A percentile compares a stretch with the other conserved stretches of the same genome.
Conservation (phyloP, 2,329 filamentous ascomycete genomes). For the Fusarium armeniacum region DNA sequence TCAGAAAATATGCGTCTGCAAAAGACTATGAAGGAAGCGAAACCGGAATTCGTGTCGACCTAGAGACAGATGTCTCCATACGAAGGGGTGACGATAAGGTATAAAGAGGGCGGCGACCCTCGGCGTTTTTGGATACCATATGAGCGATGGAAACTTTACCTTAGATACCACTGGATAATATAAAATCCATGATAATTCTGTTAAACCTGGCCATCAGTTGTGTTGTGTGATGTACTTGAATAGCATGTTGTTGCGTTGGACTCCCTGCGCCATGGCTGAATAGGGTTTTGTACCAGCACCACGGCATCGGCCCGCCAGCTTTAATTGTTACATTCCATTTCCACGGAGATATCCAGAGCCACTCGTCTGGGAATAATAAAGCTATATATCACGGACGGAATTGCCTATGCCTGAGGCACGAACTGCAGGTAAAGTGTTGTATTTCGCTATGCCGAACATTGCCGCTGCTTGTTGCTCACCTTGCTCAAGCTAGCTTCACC, state of each 20-base stretch:
- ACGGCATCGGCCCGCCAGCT: constrained; percentile 22
- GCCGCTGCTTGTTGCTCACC: constrained; percentile 18
- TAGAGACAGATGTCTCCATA: constrained; percentile 31
- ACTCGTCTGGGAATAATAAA: neutral
- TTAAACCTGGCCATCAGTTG: neutral
- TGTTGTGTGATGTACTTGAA: neutral
- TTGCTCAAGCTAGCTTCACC: constrained; percentile 13
- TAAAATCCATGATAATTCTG: constrained; percentile 1
- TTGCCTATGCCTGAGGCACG: constrained; percentile 19
- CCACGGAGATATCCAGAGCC: neutral
- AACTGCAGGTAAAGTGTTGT: neutral
- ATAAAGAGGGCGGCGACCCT: constrained; percentile 37
- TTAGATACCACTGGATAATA: constrained; percentile 38
- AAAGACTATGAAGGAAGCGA: constrained; percentile 32
- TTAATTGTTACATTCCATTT: constrained; percentile 7
- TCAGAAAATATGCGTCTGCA: constrained; percentile 36
- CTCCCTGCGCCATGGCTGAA: neutral
- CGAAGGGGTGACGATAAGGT: constrained; percentile 29
- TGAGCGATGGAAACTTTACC: constrained; percentile 7
- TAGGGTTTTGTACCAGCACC: constrained; percentile 6
- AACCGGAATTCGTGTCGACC: constrained; percentile 29
- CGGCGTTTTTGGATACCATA: constrained; percentile 30
- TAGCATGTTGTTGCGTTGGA: neutral
- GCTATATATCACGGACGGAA: constrained; percentile 6
- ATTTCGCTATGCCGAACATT: constrained; percentile 31